Base-by-base conservation (phyloP, 768 basidiomycete genomes). In the Tubosaeta sp. region DNA sequence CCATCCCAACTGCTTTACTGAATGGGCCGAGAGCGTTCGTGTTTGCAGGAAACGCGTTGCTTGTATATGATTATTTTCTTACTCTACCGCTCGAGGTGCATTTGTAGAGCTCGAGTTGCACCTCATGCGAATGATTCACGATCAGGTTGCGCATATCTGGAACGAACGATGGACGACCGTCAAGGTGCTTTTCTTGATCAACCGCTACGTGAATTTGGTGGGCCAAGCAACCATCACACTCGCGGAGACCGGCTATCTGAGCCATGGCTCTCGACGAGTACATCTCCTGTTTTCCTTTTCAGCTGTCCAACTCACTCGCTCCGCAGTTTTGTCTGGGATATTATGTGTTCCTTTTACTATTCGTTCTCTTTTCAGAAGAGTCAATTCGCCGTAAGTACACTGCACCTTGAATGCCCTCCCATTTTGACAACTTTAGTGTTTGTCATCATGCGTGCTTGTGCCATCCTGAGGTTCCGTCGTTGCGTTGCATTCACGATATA, bases 51-150 rank as follows among this genome's bases (percentile, higher is more conserved):
- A 36, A 38, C 27, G 39, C 60, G 9, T 22, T 69, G 1, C 62
- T 66, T 11, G 11, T 54, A 5, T 62, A 65, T 21, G 65, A 67
- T 30, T 60, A 64, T 46, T 13, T 67, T 45, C 49, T 67, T 0
- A 69, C 67, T 8, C 10, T 69, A 25, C 21, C n/a, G n/a, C n/a
- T n/a, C n/a, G n/a, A n/a, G n/a, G n/a, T n/a, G n/a, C n/a, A n/a
- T n/a, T n/a, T n/a, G n/a, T n/a, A n/a, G n/a, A 48, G 4, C 54
- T 62, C 48, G 65, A 66, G 54, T 67, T 67, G 14, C 13, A 9
- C 21, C 39, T 14, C 12, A 43, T 36, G 46, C 8, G 12, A n/a
- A n/a, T 7, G 5, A 12, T 12, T 40, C n/a, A 16, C 19, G 21
- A n/a, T 44, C 39, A 63, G 64, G 41, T 54, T 21, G 12, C 25